These are phyloP conservation scores for Penicillium decumbens DNA, from an alignment of 2,329 filamentous ascomycete genomes.

Conservation along the genomic window DNA sequence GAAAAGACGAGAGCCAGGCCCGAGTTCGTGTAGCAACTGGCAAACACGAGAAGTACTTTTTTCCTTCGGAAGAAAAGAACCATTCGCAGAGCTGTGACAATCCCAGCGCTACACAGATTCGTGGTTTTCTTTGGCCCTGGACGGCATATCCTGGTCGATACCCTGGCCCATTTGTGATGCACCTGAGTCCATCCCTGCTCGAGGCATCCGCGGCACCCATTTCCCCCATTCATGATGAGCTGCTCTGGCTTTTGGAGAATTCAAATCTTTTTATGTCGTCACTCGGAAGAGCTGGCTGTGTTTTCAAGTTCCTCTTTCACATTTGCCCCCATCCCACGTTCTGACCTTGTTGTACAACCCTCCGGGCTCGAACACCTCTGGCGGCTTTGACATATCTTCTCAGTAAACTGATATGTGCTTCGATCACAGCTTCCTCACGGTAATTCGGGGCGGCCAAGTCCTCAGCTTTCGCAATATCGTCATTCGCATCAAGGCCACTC, in stretches of 20 bases:
- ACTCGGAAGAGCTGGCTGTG: conserved; percentile 18
- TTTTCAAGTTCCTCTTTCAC: conserved; percentile 11
- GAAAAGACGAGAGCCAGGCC: conserved; percentile 6
- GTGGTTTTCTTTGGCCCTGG: conserved; percentile 19
- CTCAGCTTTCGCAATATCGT: conserved; percentile 28
- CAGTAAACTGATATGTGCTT: conserved; percentile 19
- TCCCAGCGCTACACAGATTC: conserved; percentile 21
- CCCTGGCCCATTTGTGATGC: conserved; percentile 19
- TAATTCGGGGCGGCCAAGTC: conserved; percentile 28
- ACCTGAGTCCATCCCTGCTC: conserved; percentile 20
- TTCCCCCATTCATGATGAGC: conserved; percentile 8
- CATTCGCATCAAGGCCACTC: conserved; percentile 31
- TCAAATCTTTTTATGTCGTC: conserved; percentile 17
- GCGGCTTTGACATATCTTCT: conserved; percentile 1
- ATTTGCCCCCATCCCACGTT: conserved; percentile 16
- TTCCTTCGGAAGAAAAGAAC: conserved; percentile 21
- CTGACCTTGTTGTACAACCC: conserved; percentile 19
- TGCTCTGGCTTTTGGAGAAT: conserved; percentile 8
- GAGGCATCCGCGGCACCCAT: conserved; percentile 13
- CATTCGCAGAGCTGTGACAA: conserved; percentile 10
- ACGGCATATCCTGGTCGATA: conserved; percentile 16
- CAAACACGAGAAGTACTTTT: conserved; percentile 13
- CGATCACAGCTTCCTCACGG: conserved; percentile 31
- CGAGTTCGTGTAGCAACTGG: conserved; percentile 9
- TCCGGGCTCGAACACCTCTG: conserved; percentile 11